Evolutionary conservation across 225 moss, liverwort and hornwort genomes (phyloP).

Genomic region (Sphagnum contortum): DNA sequence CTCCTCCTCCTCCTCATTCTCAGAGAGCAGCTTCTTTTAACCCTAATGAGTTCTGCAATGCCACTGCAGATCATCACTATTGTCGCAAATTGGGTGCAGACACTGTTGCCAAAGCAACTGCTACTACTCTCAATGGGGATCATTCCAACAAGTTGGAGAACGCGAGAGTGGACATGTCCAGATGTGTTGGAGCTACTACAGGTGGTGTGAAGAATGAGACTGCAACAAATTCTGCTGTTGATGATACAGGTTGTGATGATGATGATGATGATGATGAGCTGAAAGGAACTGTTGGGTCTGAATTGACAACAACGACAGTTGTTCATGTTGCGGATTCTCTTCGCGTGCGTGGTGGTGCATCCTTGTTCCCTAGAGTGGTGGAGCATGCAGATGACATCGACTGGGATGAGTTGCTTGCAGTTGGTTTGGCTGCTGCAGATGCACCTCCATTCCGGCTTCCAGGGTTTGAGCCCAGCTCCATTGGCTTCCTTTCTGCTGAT

Average conservation of each 20-base stretch:
- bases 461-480: conserved; percentile 51
- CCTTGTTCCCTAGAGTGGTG: conserved; percentile 4
- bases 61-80: too few relatives aligned
- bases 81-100: conserved; percentile 3
- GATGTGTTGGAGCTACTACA: not conserved
- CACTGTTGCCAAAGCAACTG: not conserved
- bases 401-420: conserved; percentile 47
- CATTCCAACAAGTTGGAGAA: too few relatives aligned
- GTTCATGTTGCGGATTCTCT: too few relatives aligned
- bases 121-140: too few relatives aligned
- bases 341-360: not conserved
- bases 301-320: too few relatives aligned
- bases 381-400: conserved; percentile 15
- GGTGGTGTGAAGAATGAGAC: conserved; percentile 1
- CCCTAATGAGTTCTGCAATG: conserved; percentile 5
- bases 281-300: too few relatives aligned
- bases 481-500: conserved; percentile 49
- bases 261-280: too few relatives aligned
- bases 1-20: conserved; percentile 18
- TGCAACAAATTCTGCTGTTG: too few relatives aligned
- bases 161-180: not conserved
- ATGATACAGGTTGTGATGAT: too few relatives aligned
- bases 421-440: conserved; percentile 47
- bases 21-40: conserved; percentile 5
- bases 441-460: conserved; percentile 51